Conservation (phyloP, 2,329 filamentous ascomycete species). For the Bipolaris oryzae region DNA sequence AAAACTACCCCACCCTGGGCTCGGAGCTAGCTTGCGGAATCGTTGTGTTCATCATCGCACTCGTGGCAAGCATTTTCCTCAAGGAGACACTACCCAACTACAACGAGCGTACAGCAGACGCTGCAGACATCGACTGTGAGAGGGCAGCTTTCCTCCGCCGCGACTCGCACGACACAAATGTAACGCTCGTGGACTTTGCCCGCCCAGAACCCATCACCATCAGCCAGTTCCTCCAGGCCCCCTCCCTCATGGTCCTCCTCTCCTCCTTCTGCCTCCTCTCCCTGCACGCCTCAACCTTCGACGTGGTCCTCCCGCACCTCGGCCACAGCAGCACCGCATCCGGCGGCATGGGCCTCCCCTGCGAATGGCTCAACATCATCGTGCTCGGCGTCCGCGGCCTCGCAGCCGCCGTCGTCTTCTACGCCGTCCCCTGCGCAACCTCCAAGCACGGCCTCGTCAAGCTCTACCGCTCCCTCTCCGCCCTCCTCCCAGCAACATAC, state of each 20-base stretch:
- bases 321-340: conserved; percentile 53
- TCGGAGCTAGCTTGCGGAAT: conserved; percentile 53
- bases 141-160: conserved; percentile 55
- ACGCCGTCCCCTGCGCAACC: conserved; percentile 46
- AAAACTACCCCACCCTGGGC: conserved; percentile 52
- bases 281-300: conserved; percentile 62
- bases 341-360: conserved; percentile 55
- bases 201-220: conserved; percentile 53
- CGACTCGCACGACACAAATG: conserved; percentile 44
- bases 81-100: conserved; percentile 48
- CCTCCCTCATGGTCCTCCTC: conserved; percentile 54
- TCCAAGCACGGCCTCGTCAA: conserved; percentile 51
- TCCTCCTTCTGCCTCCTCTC: conserved; percentile 60
- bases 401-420: conserved; percentile 49
- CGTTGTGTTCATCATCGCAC: conserved; percentile 50
- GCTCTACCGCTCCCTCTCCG: conserved; percentile 51
- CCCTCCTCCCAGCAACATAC: conserved; percentile 51
- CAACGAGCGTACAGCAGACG: conserved; percentile 23
- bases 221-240: conserved; percentile 53
- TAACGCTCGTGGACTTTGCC: conserved; percentile 44
- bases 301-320: conserved; percentile 55
- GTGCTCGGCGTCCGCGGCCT: conserved; percentile 52
- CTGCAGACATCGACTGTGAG: conserved; percentile 50
- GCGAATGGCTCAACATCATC: conserved; percentile 52
- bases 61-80: conserved; percentile 49